Conservation (phyloP, 2,329 filamentous ascomycete genomes). For the Monilinia laxa region DNA sequence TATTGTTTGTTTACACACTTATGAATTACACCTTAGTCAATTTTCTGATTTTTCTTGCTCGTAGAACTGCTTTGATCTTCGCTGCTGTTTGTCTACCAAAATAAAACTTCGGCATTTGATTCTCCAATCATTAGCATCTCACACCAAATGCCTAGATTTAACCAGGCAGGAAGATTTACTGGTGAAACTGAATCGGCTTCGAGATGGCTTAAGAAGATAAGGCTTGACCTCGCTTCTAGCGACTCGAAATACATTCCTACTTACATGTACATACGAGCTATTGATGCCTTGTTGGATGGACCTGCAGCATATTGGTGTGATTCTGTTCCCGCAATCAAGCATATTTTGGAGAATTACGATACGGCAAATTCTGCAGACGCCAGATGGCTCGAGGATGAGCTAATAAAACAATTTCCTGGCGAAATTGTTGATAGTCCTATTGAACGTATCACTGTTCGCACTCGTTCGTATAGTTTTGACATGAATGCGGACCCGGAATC, state of each 20-base stretch:
- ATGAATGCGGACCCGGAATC: background rate
- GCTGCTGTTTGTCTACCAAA: background rate
- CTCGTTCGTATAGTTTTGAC: background rate
- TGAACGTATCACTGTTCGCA: background rate
- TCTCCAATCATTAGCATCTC: background rate
- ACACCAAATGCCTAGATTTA: background rate
- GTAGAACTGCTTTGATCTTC: background rate
- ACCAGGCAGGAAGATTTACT: conserved; percentile 4
- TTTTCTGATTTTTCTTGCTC: background rate
- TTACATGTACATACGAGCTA: background rate
- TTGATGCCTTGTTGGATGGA: background rate
- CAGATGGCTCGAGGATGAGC: conserved; percentile 16
- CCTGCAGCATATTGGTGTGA: conserved; percentile 15
- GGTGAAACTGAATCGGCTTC: conserved; percentile 9
- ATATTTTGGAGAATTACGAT: conserved; percentile 10
- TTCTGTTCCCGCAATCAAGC: background rate
- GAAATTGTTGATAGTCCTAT: background rate
- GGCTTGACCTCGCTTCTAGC: conserved; percentile 1
- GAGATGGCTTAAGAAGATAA: conserved; percentile 5
- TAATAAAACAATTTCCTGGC: conserved; percentile 11
- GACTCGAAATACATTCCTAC: background rate
- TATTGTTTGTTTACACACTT: background rate
- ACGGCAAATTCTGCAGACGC: background rate
- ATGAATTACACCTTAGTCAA: background rate
- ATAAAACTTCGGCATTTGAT: background rate